Conservation (phyloP, 768 basidiomycete genomes). For the Agrocybe chaxingu region DNA sequence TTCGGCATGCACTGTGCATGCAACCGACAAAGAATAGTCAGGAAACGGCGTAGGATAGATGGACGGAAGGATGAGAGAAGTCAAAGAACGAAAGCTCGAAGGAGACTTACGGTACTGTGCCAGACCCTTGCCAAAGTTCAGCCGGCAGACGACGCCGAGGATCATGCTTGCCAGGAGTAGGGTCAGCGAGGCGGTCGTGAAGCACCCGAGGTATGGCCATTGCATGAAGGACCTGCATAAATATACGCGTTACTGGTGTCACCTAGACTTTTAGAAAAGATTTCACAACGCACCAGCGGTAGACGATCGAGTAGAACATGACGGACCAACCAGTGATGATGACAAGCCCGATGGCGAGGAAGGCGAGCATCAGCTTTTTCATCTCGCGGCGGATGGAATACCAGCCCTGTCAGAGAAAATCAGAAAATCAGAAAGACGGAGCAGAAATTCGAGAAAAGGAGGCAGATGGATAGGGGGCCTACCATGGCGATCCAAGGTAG, state of each 20-base stretch:
- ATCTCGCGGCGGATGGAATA: constrained; percentile 46
- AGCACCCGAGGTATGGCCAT: constrained; percentile 48
- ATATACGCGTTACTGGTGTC: constrained; percentile 19
- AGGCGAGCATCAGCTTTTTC: constrained; percentile 36
- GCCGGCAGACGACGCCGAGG: constrained; percentile 45
- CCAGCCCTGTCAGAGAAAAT: constrained; percentile 42
- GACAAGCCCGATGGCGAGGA: constrained; percentile 37
- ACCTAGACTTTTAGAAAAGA: background rate
- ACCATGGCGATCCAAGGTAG: constrained; percentile 55
- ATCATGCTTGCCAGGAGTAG: constrained; percentile 38
- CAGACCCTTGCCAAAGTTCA: constrained; percentile 54
- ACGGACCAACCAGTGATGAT: constrained; percentile 35
- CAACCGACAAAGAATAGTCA: constrained; percentile 7
- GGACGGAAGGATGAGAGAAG: background rate
- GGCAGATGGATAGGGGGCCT: background rate
- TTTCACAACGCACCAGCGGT: constrained; percentile 32
- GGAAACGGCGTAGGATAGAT: background rate
- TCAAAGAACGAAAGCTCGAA: background rate
- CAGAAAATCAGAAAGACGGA: background rate
- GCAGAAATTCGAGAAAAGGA: background rate
- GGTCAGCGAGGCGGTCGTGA: constrained; percentile 41
- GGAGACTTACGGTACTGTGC: constrained; percentile 48
- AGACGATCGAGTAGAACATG: constrained; percentile 46
- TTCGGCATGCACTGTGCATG: constrained; percentile 33
- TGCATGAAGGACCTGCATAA: constrained; percentile 40